Evolutionary conservation across 805 yeast genomes (phyloP), one percentile per base, ranked within the genome.

Genomic region (Brettanomyces bruxellensis): DNA sequence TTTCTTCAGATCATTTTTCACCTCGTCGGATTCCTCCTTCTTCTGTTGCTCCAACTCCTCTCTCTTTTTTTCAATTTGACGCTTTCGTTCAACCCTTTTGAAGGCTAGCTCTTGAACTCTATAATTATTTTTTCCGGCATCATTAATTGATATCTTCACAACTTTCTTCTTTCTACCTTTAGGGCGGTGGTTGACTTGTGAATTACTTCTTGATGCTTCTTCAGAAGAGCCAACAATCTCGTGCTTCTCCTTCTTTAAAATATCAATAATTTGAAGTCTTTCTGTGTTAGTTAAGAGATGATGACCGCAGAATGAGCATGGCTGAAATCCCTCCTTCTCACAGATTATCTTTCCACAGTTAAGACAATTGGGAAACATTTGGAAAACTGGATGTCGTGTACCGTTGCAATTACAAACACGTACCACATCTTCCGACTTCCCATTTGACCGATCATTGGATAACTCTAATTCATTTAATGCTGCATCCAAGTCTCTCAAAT

Each of bases 271-370:
- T 45, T 77, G 79, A 4, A 56, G 51, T 55, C 78, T 73, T 52
- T 90, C 96, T n/a, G 73, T 74, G 9, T 65, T 59, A 5, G 79
- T 71, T 18, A 93, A 69, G 38, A 93, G 64, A 34, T 79, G 83
- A 25, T 71, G 60, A 0, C 88, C 86, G 67, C 99, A 93, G 51
- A 66, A 84, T 2, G 93, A 75, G 58, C 99, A 93, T 3, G 93
- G 93, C 49, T 90, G 93, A 24, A 87, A 67, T 0, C 98, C 98
- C 59, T 93, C 98, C 54, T 81, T 82, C 4, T 75, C 73, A 67
- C 99, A 93, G 3, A 93, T 86, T 38, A 93, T 86, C 62, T 89
- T 86, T 9, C 99, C 99, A 62, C 99, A 93, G 49, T 84, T 81
- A 38, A 93, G 65, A 57, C 99, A 93, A 60, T 93, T 93, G 1